Percentiles rank a stretch among this genome's conserved stretches.
phyloP scores from a whole-genome alignment of 2,329 filamentous ascomycete species.

The Aspergillus pseudoglaucus region DNA sequence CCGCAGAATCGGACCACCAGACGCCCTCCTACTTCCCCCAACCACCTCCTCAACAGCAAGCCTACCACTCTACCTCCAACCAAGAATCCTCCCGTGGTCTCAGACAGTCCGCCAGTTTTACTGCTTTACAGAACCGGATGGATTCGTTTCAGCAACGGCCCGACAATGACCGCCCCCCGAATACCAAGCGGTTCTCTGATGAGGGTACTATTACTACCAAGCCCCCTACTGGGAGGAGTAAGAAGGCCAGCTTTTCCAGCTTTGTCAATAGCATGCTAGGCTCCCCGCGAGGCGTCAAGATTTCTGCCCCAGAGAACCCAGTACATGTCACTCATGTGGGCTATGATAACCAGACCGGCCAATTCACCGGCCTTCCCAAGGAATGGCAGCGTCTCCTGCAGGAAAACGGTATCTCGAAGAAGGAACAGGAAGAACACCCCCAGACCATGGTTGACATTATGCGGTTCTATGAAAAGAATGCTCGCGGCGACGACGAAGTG shows the following conservation, averaged over 20 bases:
- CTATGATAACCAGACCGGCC: constrained; percentile 90
- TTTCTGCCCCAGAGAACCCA: constrained; percentile 95
- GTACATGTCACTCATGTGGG: constrained; percentile 97
- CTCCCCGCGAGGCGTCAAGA: constrained; percentile 82
- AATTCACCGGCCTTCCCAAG: constrained; percentile 92
- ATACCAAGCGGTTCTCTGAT: constrained; percentile 71
- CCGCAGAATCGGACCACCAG: constrained; percentile 22
- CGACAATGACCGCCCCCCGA: constrained; percentile 45
- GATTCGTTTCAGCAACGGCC: constrained; percentile 41
- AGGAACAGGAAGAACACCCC: constrained; percentile 90
- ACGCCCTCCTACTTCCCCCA: constrained; percentile 1
- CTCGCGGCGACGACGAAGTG: constrained; percentile 75
- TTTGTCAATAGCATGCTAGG: constrained; percentile 80
- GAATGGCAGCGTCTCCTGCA: constrained; percentile 96
- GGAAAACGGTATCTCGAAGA: constrained; percentile 92
- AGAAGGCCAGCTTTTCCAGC: constrained; percentile 82
- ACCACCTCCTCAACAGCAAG: constrained; percentile 34
- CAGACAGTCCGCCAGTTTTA: constrained; percentile 61
- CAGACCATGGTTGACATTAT: constrained; percentile 95
- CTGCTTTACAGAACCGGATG: constrained; percentile 46
- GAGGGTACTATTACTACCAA: constrained; percentile 59
- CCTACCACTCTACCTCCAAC: constrained; percentile 51
- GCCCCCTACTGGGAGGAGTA: constrained; percentile 55
- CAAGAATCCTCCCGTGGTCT: constrained; percentile 51
- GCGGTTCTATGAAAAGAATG: constrained; percentile 93